Evolutionary conservation across 495 filamentous ascomycete species (phyloP), one percentile per base, ranked within the genome.

Genomic region (Penicillium coffeae): DNA sequence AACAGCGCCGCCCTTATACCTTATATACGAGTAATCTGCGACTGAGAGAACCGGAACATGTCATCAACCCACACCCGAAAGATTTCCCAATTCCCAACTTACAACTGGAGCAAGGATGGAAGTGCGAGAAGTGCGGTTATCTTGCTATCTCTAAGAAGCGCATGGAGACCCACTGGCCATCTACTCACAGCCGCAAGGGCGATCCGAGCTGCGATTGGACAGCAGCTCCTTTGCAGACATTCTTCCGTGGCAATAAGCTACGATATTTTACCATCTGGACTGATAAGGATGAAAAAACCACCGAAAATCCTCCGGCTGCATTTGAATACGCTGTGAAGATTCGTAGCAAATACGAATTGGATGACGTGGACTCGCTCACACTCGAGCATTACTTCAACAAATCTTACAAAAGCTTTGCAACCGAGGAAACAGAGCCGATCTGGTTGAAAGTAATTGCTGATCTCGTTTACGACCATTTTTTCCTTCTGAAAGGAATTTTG

Each of bases 401-500:
- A 1, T 54, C 60, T 13, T 58, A 55, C 34, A 51, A 55, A 21
- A 59, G 41, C 41, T 46, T 64, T 25, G 38, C 45, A 32, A 42
- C 21, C 6, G 34, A 47, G 10, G 25, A 39, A 38, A 64, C 48
- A 21, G 48, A 58, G 27, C 19, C 3, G 16, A 44, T 51, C 22
- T 70, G 50, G 57, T 44, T 54, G 33, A 33, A 51, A 4, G 52
- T 59, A 1, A 49, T 69, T 3, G 54, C 60, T 1, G 42, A 50
- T 6, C 45, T 66, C 13, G 60, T 65, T 3, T 47, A 41, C 8
- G 39, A 52, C 12, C 42, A 49, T 32, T 27, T 41, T 10, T 74
- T 70, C 33, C 42, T 74, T 0, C 37, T 68, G 13, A 60, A 70
- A 20, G 68, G 66, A 2, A 56, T 74, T 13, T 48, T 74, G 15